Evolutionary conservation across 768 basidiomycete genomes (phyloP).

Genomic region (Kwoniella shandongensis): DNA sequence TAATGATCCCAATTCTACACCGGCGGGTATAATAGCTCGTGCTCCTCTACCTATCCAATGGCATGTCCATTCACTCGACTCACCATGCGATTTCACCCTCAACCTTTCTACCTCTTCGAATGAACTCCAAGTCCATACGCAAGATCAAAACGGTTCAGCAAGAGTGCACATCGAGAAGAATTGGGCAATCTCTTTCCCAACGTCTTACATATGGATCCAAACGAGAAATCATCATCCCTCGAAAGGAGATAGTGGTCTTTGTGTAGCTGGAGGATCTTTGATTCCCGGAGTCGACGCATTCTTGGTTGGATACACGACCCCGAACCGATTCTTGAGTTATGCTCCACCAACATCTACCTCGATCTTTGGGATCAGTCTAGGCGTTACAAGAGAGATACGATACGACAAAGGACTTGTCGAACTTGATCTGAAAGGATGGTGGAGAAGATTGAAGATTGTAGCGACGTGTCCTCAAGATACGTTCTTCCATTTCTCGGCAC

Average conservation of each 20-base stretch:
- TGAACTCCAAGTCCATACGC: background rate
- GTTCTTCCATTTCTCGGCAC: slow-evolving; percentile 35
- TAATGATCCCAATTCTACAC: slow-evolving; percentile 23
- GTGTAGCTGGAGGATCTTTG: slow-evolving; percentile 30
- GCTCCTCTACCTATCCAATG: slow-evolving; percentile 41
- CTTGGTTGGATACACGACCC: slow-evolving; percentile 29
- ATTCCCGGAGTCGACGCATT: slow-evolving; percentile 34
- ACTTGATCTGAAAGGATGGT: slow-evolving; percentile 38
- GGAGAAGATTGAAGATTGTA: slow-evolving; percentile 17
- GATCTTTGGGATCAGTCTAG: slow-evolving; percentile 28
- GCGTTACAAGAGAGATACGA: slow-evolving; percentile 21
- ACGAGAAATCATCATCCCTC: slow-evolving; percentile 20
- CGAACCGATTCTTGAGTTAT: slow-evolving; percentile 7
- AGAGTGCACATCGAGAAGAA: slow-evolving; percentile 39
- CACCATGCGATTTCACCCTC: slow-evolving; percentile 16
- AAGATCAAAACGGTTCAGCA: slow-evolving; percentile 18
- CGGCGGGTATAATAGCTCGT: slow-evolving; percentile 29
- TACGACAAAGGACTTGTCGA: slow-evolving; percentile 16
- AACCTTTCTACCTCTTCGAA: background rate
- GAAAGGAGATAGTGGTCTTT: slow-evolving; percentile 14
- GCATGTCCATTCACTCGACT: slow-evolving; percentile 39
- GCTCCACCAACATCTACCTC: slow-evolving; percentile 34
- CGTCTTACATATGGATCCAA: slow-evolving; percentile 39
- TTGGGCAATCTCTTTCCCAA: slow-evolving; percentile 39
- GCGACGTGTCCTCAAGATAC: slow-evolving; percentile 19